Conservation (phyloP, 78 protist species). For the Monosiga brevicollis region DNA sequence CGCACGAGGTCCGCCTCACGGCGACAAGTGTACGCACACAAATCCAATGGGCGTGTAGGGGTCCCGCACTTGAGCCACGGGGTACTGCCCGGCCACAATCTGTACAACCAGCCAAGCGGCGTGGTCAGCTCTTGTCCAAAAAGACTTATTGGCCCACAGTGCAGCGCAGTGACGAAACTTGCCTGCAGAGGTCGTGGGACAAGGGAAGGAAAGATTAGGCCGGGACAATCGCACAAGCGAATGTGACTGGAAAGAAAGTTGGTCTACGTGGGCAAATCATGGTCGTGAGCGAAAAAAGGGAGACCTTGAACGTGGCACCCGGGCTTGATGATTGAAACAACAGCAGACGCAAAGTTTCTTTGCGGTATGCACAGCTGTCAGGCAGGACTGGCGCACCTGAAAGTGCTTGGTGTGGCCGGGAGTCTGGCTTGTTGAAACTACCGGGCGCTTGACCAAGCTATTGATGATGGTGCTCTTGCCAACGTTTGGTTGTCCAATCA, state of each 20-base stretch:
- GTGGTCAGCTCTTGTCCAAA: not conserved
- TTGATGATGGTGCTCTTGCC: constrained; percentile 58
- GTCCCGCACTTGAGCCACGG: constrained; percentile 19
- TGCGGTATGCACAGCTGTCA: not conserved
- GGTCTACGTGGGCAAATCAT: constrained; percentile 29
- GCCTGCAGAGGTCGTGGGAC: constrained; percentile 10
- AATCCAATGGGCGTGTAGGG: constrained; percentile 6
- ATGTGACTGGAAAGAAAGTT: constrained; percentile 1
- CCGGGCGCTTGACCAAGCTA: constrained; percentile 33
- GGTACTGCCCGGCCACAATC: constrained; percentile 2
- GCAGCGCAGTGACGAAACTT: not conserved
- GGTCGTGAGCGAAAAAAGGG: not conserved
- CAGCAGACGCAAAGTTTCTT: not conserved
- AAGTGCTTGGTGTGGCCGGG: constrained; percentile 79
- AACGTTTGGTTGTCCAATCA: constrained; percentile 56
- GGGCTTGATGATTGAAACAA: not conserved
- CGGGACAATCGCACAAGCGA: constrained; percentile 40
- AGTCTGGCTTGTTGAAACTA: constrained; percentile 27
- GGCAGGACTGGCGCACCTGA: too few relatives aligned
- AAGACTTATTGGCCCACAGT: not conserved
- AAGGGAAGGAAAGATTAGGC: constrained; percentile 34
- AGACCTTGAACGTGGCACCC: too few relatives aligned
- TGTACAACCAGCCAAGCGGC: not conserved
- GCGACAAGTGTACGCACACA: constrained; percentile 4
- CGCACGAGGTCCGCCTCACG: not conserved